A percentile compares a stretch with the other conserved stretches of the same genome.
Evolutionary conservation across 345 rosid genomes (phyloP).

Genomic region (Adansonia digitata): DNA sequence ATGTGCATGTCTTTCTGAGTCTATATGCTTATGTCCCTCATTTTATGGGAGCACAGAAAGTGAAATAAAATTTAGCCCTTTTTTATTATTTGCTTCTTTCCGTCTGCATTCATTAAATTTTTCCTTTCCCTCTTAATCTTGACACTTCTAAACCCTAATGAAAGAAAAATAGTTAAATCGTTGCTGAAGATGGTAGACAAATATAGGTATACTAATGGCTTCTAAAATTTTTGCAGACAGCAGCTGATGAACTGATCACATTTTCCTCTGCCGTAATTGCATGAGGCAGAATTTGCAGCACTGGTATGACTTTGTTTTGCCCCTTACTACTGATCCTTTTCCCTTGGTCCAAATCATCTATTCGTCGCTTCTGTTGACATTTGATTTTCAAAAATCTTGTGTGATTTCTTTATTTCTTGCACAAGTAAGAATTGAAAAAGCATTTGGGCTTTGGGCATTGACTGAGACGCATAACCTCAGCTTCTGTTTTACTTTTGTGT

Average conservation of each 20-base stretch:
- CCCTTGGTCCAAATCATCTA: background rate
- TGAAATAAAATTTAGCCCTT: background rate
- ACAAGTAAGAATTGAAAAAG: background rate
- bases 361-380: background rate
- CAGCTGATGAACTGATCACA: background rate
- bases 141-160: background rate
- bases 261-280: background rate
- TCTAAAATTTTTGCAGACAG: background rate
- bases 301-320: conserved; percentile 2
- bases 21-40: background rate
- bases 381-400: background rate
- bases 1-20: background rate
- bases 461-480: background rate
- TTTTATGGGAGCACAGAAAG: background rate
- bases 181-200: background rate
- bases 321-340: background rate
- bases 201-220: background rate
- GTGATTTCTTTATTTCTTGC: background rate
- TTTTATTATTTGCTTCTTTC: background rate
- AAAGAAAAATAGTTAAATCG: background rate
- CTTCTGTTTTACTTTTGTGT: background rate
- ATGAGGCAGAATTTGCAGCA: background rate
- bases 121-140: background rate
- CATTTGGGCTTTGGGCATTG: background rate
- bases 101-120: background rate